These are phyloP conservation scores for Coniella lustricola DNA, from an alignment of 2,329 filamentous ascomycete species.

Conservation along the genomic window DNA sequence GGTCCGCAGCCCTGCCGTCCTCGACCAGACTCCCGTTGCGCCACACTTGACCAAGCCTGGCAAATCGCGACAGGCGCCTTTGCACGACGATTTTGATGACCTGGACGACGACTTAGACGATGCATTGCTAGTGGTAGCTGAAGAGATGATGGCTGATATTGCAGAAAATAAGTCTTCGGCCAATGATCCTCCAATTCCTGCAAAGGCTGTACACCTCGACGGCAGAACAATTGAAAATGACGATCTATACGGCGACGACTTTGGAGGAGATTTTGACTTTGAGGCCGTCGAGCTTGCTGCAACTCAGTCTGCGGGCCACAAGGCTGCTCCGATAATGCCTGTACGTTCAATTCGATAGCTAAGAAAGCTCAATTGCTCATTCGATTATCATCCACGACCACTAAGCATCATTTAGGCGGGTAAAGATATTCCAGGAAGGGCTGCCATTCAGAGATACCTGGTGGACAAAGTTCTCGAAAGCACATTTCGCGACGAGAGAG, in stretches of 20 bases:
- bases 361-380: conserved; percentile 9
- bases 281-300: conserved; percentile 68
- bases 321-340: conserved; percentile 30
- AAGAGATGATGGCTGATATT: conserved; percentile 31
- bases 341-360: conserved; percentile 43
- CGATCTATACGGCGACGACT: conserved; percentile 61
- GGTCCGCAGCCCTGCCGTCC: conserved; percentile 1
- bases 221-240: conserved; percentile 28
- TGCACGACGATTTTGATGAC: conserved; percentile 58
- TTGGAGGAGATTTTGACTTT: conserved; percentile 66
- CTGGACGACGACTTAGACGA: conserved; percentile 60
- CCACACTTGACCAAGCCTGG: not conserved
- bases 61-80: conserved; percentile 6
- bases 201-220: conserved; percentile 28
- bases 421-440: conserved; percentile 44
- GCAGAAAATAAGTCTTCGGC: conserved; percentile 23
- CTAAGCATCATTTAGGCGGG: conserved; percentile 60
- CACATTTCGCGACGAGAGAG: conserved; percentile 58
- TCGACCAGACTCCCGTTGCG: conserved; percentile 2
- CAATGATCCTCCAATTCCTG: conserved; percentile 4
- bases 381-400: conserved; percentile 29
- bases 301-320: conserved; percentile 51
- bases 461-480: conserved; percentile 67
- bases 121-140: conserved; percentile 46
- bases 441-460: conserved; percentile 80